Evolutionary conservation across 208 protist species (phyloP).

Genomic region (Eutreptiella sp.): DNA sequence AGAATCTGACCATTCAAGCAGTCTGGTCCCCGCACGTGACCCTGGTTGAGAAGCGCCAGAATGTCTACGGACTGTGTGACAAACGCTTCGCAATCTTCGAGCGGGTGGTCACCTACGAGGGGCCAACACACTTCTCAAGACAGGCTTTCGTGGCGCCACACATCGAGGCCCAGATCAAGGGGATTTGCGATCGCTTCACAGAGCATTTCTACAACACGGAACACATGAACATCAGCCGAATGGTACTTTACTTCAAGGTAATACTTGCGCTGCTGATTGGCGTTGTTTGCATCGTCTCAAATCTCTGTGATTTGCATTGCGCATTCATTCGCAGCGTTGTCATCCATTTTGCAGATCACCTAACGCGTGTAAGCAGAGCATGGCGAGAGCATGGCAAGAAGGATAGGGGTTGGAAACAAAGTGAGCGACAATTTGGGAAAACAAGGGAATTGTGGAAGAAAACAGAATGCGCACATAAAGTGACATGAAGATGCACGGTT

Average conservation of each 20-base stretch:
- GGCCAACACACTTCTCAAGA: conserved; percentile 31
- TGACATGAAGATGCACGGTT: too few relatives aligned
- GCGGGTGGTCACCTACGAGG: conserved; percentile 27
- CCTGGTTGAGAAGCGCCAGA: conserved; percentile 24
- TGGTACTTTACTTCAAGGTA: conserved; percentile 27
- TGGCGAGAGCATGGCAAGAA: too few relatives aligned
- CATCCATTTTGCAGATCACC: too few relatives aligned
- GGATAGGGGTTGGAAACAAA: too few relatives aligned
- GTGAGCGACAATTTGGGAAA: too few relatives aligned
- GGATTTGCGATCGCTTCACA: conserved; percentile 12
- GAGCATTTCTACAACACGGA: conserved; percentile 27
- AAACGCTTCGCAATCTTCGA: conserved; percentile 3
- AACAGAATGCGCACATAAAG: too few relatives aligned
- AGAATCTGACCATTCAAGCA: conserved; percentile 21
- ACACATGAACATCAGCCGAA: conserved; percentile 28
- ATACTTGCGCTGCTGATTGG: too few relatives aligned
- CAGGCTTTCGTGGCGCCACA: conserved; percentile 14
- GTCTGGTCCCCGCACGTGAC: conserved; percentile 32
- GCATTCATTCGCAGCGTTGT: too few relatives aligned
- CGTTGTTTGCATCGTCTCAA: too few relatives aligned
- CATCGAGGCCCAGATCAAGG: conserved; percentile 32
- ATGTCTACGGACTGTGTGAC: conserved; percentile 23
- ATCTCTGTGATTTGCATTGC: too few relatives aligned
- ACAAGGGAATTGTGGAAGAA: too few relatives aligned
- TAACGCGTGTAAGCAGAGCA: too few relatives aligned